Percentiles rank a stretch among this genome's conserved stretches.
These are phyloP conservation scores for Rhizophagus clarus DNA, from an alignment of 192 early-diverging fungal genomes.

Conservation along the genomic window DNA sequence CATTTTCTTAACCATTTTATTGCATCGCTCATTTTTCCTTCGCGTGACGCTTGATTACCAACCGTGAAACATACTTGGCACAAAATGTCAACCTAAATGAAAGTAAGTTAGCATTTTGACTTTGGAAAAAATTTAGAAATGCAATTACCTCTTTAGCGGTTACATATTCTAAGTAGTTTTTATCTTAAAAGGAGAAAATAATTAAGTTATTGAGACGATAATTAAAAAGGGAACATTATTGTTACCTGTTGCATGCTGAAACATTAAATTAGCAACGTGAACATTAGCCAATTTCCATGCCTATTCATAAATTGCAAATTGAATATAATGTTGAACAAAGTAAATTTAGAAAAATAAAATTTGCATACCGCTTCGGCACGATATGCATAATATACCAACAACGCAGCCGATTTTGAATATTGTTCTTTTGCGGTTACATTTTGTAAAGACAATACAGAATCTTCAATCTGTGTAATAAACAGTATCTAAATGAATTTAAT, in stretches of 20 bases:
- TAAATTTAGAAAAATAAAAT: background rate
- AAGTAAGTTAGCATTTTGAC: background rate
- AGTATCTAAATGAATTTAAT: background rate
- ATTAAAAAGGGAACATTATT: background rate
- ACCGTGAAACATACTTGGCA: conserved; percentile 29
- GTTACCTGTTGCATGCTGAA: conserved; percentile 30
- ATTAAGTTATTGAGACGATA: background rate
- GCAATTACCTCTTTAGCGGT: background rate
- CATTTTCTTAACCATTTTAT: conserved; percentile 33
- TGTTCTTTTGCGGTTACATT: background rate
- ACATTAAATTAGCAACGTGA: conserved; percentile 32
- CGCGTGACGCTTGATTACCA: conserved; percentile 22
- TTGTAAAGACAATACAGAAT: conserved; percentile 14
- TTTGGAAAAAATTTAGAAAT: background rate
- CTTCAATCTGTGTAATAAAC: conserved; percentile 16
- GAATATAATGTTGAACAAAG: background rate
- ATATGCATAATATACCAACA: conserved; percentile 28
- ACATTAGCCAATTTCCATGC: conserved; percentile 31
- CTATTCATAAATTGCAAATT: background rate
- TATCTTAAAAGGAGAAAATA: background rate
- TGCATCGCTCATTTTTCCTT: conserved; percentile 22
- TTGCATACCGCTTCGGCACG: conserved; percentile 25
- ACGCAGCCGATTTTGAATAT: conserved; percentile 8
- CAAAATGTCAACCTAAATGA: conserved; percentile 23
- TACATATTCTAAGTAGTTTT: conserved; percentile 8